Base-by-base conservation (phyloP, 225 moss, liverwort and hornwort genomes). In the Physcomitrium patens region DNA sequence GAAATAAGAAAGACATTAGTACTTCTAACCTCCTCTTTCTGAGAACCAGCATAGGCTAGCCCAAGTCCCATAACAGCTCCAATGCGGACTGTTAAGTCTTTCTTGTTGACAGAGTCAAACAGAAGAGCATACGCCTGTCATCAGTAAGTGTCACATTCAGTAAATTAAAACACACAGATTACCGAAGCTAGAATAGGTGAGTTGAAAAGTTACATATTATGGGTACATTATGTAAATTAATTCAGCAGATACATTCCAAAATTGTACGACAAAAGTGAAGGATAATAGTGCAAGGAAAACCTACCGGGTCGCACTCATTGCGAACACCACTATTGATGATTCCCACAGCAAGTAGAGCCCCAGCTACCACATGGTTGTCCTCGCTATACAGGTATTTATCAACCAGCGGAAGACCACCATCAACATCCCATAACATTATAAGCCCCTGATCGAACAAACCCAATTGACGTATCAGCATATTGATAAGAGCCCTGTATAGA, bases 11-110 rank as follows among this genome's bases (percentile, higher is more conserved):
- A 74, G 8, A 43, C 16, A 60, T 54, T 0, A 42, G 19, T 48
- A 2, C 22, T 37, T 51, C 64, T 71, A 61, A 94, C 97, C 93
- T 92, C 93, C 65, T 93, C 90, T 67, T 93, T 99, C 26, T 93
- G 93, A 67, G 93, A 91, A 16, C 99, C 95, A 68, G 95, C 99
- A 73, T 99, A 99, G 19, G 99, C 99, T 81, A 99, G 84, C 70
- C 95, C 93, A 67, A 95, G 99, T 80, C 95, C 95, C 92, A 99
- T 92, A 47, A 99, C 93, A 69, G 99, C 95, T 65, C 99, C 99
- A 69, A 95, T 95, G 58, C 93, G 89, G 71, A 88, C 82, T 48
- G 89, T 86, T n/a, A 86, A 52, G 76, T 99, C 95, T 69, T 95
- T 93, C 85, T 99, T 99, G 81, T 74, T 93, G 23, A 92, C 86